Evolutionary conservation across 108 stramenopile genomes (phyloP).

Genomic region (Nitzschia palea): DNA sequence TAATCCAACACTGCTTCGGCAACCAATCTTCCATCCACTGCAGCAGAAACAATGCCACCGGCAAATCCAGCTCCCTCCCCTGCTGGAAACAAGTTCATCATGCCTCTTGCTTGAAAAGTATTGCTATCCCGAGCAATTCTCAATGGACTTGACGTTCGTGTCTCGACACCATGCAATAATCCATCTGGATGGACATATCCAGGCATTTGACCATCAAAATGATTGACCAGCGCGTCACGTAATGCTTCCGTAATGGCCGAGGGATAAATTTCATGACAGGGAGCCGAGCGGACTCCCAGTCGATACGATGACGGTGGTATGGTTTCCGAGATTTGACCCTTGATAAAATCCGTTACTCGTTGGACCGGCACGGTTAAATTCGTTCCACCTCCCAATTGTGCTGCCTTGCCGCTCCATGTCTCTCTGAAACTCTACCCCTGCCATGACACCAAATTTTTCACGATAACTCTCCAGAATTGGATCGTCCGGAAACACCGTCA

Average conservation of each 20-base stretch:
- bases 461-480: slow-evolving; percentile 68
- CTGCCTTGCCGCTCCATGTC: slow-evolving; percentile 88
- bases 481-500: slow-evolving; percentile 83
- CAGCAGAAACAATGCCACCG: slow-evolving; percentile 95
- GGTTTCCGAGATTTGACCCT: slow-evolving; percentile 45
- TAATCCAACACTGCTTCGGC: slow-evolving; percentile 74
- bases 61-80: slow-evolving; percentile 98
- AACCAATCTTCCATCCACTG: slow-evolving; percentile 90
- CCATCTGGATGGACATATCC: slow-evolving; percentile 79
- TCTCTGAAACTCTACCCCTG: slow-evolving; percentile 80
- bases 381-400: slow-evolving; percentile 78
- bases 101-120: slow-evolving; percentile 68
- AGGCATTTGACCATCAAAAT: slow-evolving; percentile 83
- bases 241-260: slow-evolving; percentile 72
- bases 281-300: slow-evolving; percentile 79
- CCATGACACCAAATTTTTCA: slow-evolving; percentile 60
- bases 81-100: slow-evolving; percentile 74
- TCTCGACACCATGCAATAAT: slow-evolving; percentile 93
- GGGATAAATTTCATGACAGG: slow-evolving; percentile 91
- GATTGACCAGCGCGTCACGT: slow-evolving; percentile 63
- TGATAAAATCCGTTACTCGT: slow-evolving; percentile 87
- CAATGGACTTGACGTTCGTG: slow-evolving; percentile 90
- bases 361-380: slow-evolving; percentile 90
- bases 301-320: slow-evolving; percentile 90
- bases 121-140: slow-evolving; percentile 69